phyloP scores from a whole-genome alignment of 83 land plant genomes.

The Picea engelmannii region DNA sequence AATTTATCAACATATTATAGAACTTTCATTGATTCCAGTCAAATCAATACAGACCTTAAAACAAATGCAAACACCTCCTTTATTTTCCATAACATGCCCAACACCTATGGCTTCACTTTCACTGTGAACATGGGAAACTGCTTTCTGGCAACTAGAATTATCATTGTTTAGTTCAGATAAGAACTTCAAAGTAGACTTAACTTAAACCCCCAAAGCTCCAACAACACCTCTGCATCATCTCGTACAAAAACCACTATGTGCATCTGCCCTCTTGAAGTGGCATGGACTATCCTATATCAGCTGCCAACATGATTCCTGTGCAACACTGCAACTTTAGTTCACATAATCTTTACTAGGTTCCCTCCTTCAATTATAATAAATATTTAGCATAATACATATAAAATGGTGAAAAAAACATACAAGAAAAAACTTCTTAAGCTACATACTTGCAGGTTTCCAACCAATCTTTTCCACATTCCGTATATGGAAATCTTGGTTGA shows the following conservation, averaged over 20 bases:
- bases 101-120: too few relatives aligned
- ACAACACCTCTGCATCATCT: conserved; percentile 40
- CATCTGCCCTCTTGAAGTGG: conserved; percentile 50
- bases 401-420: not conserved
- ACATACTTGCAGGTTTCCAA: conserved; percentile 35
- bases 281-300: conserved; percentile 45
- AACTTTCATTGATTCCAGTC: too few relatives aligned
- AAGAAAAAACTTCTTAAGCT: not conserved
- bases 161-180: not conserved
- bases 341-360: not conserved
- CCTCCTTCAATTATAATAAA: not conserved
- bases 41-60: too few relatives aligned
- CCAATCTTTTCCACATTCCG: conserved; percentile 50
- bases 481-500: conserved; percentile 33
- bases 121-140: too few relatives aligned
- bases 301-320: conserved; percentile 26
- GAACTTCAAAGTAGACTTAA: not conserved
- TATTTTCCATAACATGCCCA: too few relatives aligned
- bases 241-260: conserved; percentile 48
- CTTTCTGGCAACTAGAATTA: too few relatives aligned
- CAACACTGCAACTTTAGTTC: not conserved
- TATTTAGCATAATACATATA: not conserved
- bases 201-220: not conserved
- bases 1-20: not conserved
- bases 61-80: too few relatives aligned